Conservation (phyloP, 306 rosid genomes). For the Prunus campanulata region DNA sequence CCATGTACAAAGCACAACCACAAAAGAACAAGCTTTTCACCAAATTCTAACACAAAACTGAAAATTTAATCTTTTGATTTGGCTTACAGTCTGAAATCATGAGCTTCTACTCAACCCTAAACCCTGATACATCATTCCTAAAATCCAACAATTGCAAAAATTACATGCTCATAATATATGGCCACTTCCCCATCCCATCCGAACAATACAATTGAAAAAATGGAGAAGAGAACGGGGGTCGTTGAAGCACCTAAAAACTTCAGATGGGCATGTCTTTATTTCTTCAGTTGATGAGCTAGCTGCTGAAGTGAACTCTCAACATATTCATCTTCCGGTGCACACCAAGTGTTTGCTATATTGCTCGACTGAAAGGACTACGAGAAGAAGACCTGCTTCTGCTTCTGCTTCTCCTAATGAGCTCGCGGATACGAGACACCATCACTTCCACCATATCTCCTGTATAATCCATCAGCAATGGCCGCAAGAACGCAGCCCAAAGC, state of each 20-base stretch:
- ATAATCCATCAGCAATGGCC: conserved; percentile 35
- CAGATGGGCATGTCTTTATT: neutral
- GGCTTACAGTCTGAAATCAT: too few species aligned
- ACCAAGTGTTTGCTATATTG: neutral
- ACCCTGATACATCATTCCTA: neutral
- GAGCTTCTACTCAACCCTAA: too few species aligned
- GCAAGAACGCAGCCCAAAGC: conserved; percentile 36
- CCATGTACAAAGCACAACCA: too few species aligned
- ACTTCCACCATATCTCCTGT: conserved; percentile 27
- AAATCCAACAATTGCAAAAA: neutral
- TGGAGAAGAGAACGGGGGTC: neutral
- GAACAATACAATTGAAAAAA: neutral
- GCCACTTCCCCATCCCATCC: neutral
- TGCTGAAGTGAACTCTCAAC: neutral
- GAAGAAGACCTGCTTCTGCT: neutral
- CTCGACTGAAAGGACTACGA: neutral
- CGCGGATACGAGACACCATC: conserved; percentile 4
- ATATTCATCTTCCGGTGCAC: neutral
- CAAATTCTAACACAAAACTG: too few species aligned
- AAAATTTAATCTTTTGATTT: too few species aligned
- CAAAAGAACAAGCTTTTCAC: too few species aligned
- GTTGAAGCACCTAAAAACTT: neutral
- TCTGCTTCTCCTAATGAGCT: conserved; percentile 14
- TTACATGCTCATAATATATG: neutral
- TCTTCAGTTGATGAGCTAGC: neutral